A percentile compares a stretch with the other conserved stretches of the same genome.
Conservation (phyloP, 768 basidiomycete genomes). For the Lactifluus echinatus region DNA sequence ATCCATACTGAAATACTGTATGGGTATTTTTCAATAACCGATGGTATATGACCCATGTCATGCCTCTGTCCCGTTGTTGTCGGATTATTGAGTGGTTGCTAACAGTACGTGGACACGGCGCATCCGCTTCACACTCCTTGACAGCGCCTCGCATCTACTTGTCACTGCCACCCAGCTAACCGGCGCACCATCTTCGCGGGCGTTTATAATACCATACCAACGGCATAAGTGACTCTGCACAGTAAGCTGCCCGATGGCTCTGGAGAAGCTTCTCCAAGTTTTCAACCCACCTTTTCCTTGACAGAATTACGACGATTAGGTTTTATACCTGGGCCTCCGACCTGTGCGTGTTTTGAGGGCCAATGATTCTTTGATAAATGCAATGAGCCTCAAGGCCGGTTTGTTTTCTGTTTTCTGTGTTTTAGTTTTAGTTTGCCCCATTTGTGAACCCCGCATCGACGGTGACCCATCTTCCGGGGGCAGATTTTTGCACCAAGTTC, state of each 20-base stretch:
- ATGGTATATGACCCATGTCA: too few species aligned
- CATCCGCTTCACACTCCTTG: not conserved
- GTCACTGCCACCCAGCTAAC: not conserved
- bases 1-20: not conserved
- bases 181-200: not conserved
- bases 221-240: not conserved
- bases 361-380: not conserved
- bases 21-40: not conserved
- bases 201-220: not conserved
- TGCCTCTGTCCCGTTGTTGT: conserved; percentile 10
- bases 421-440: too few species aligned
- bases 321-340: too few species aligned
- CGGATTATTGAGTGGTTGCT: not conserved
- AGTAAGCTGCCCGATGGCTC: conserved; percentile 6
- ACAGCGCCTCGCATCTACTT: not conserved
- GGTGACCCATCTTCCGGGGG: not conserved
- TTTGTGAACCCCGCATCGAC: not conserved
- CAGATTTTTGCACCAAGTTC: not conserved
- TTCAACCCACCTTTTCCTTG: not conserved
- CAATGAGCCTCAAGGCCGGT: not conserved
- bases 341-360: not conserved
- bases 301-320: not conserved
- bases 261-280: not conserved
- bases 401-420: too few species aligned
- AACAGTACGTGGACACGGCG: not conserved